phyloP scores from a whole-genome alignment of 345 rosid genomes.

The Aquilaria sinensis region DNA sequence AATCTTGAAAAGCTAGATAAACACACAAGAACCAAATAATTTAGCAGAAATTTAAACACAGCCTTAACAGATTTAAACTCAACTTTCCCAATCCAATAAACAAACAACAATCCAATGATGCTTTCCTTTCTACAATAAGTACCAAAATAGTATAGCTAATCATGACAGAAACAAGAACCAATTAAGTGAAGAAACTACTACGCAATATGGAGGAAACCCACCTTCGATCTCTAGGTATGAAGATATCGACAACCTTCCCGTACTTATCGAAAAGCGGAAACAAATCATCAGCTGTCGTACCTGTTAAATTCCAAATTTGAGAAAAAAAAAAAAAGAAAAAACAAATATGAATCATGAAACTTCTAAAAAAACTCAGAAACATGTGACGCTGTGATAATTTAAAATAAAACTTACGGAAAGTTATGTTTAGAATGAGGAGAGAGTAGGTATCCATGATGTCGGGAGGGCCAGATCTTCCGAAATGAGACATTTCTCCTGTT shows the following conservation, averaged over 20 bases:
- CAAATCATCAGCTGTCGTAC: constrained; percentile 81
- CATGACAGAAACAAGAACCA: not conserved
- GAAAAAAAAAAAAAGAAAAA: not conserved
- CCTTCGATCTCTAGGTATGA: constrained; percentile 90
- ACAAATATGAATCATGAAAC: not conserved
- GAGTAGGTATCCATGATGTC: constrained; percentile 69
- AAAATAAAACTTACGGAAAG: constrained; percentile 49
- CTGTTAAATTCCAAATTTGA: constrained; percentile 20
- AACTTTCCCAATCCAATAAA: not conserved
- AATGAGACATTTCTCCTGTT: constrained; percentile 55
- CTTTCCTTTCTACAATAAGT: too few relatives aligned
- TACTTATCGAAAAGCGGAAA: constrained; percentile 84
- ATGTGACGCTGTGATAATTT: not conserved
- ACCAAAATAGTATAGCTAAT: not conserved
- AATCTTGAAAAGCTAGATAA: not conserved
- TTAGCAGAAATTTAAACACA: not conserved
- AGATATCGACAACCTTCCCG: constrained; percentile 82
- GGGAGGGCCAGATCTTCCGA: constrained; percentile 77
- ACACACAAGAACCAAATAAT: not conserved
- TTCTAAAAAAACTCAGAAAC: not conserved
- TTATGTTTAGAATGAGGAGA: constrained; percentile 79
- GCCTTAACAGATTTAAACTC: not conserved
- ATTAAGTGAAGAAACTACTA: not conserved
- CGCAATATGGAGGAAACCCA: constrained; percentile 1
- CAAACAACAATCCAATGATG: not conserved